A percentile compares a stretch with the other conserved stretches of the same genome.
phyloP scores from a whole-genome alignment of 305 asterid species.

The Ajuga reptans region DNA sequence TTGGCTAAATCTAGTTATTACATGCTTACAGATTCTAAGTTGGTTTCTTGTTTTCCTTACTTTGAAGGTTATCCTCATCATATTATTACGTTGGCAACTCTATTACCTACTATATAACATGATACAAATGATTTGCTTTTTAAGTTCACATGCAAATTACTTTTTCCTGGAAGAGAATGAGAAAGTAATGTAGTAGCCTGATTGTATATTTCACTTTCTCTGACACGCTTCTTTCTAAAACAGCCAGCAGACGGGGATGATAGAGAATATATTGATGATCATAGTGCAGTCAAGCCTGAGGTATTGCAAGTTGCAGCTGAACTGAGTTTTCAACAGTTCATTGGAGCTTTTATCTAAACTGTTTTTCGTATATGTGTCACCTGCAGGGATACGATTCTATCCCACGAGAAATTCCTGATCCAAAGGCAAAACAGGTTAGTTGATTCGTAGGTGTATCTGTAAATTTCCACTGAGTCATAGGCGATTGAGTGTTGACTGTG shows the following conservation, averaged over 20 bases:
- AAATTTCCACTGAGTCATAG: not conserved
- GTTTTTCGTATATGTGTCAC: conserved; percentile 6
- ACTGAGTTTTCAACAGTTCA: conserved; percentile 6
- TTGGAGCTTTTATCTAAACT: not conserved
- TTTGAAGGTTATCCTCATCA: not conserved
- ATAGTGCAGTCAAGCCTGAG: conserved; percentile 69
- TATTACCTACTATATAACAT: not conserved
- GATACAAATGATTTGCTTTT: not conserved
- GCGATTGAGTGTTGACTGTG: not conserved
- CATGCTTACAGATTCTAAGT: too few relatives aligned
- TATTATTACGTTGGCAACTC: not conserved
- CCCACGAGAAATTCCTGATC: conserved; percentile 90
- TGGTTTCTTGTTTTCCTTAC: conserved; percentile 2
- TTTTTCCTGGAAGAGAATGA: not conserved
- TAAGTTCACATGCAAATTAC: not conserved
- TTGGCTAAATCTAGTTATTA: not conserved
- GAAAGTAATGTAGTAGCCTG: not conserved
- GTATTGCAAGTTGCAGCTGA: conserved; percentile 33
- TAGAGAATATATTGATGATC: conserved; percentile 84
- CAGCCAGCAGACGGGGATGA: conserved; percentile 99
- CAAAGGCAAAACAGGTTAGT: conserved; percentile 77
- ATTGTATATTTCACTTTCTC: conserved; percentile 3
- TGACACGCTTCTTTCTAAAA: conserved; percentile 5
- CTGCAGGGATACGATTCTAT: conserved; percentile 90
- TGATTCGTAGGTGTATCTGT: not conserved